These are phyloP conservation scores for Beta vulgaris DNA, from an alignment of 148 eudicot species.

Conservation along the genomic window DNA sequence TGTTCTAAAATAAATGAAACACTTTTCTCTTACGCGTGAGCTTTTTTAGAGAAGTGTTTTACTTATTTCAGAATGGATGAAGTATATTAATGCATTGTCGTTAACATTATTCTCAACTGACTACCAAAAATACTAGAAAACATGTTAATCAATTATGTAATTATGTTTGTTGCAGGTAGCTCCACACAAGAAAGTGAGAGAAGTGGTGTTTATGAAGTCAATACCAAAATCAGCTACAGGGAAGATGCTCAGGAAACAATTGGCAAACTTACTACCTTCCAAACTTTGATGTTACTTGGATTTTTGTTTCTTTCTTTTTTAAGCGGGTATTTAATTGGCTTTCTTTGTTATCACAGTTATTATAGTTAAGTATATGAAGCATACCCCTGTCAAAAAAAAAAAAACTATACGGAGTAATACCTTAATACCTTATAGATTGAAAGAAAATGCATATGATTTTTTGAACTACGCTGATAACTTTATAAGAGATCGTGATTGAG, in stretches of 20 bases:
- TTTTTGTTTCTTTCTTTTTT: background rate
- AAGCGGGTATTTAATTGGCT: background rate
- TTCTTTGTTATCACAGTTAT: background rate
- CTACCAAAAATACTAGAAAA: no score
- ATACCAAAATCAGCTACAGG: constrained; percentile 64
- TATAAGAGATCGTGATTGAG: background rate
- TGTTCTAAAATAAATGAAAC: no score
- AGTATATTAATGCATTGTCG: no score
- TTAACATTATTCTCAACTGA: no score
- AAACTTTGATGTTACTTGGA: constrained; percentile 35
- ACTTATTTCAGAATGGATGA: no score
- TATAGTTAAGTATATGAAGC: no score
- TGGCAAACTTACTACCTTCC: constrained; percentile 35
- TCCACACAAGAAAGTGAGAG: constrained; percentile 74
- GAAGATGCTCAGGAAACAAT: constrained; percentile 52
- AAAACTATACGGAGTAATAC: no score
- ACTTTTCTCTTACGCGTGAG: no score
- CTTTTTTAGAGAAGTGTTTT: no score
- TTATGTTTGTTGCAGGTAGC: constrained; percentile 55
- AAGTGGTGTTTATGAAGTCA: constrained; percentile 44
- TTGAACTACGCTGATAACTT: background rate
- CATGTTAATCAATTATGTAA: background rate
- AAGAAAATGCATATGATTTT: background rate
- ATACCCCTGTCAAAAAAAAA: no score
- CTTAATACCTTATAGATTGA: background rate